phyloP scores from a whole-genome alignment of 805 yeast species.

The Hanseniaspora valbyensis region DNA sequence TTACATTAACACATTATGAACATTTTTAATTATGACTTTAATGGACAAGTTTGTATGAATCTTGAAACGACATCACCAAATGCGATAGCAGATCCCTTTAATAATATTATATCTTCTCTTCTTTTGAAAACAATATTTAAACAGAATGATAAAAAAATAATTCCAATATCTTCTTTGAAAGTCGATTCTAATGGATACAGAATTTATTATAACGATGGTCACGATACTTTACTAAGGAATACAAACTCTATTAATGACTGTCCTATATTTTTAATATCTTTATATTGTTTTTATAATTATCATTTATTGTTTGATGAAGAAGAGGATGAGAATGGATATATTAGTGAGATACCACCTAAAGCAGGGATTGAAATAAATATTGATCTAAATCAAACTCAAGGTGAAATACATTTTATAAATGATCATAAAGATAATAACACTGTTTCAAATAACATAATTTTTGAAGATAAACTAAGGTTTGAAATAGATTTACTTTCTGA shows the following conservation, averaged over 20 bases:
- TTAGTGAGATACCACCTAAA: too few species aligned
- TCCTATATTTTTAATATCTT: conserved; percentile 8
- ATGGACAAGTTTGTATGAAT: too few species aligned
- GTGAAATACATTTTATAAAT: neutral
- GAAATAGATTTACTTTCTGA: conserved; percentile 2
- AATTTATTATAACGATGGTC: neutral
- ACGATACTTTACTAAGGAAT: neutral
- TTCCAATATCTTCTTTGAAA: neutral
- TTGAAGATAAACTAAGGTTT: neutral
- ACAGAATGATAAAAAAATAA: neutral
- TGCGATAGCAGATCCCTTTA: conserved; percentile 1
- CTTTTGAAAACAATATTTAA: neutral
- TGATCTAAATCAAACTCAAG: neutral
- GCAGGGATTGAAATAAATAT: neutral
- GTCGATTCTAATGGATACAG: neutral
- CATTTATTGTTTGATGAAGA: conserved; percentile 12
- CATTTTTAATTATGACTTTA: too few species aligned
- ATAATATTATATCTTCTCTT: neutral
- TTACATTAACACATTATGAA: too few species aligned
- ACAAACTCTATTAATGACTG: neutral
- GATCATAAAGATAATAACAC: neutral
- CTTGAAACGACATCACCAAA: too few species aligned
- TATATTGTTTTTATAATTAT: conserved; percentile 9
- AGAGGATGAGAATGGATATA: neutral
- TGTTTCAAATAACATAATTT: too few species aligned